Base-by-base conservation (phyloP, 2,329 filamentous ascomycete species). In the Pseudogymnoascus pannorum region DNA sequence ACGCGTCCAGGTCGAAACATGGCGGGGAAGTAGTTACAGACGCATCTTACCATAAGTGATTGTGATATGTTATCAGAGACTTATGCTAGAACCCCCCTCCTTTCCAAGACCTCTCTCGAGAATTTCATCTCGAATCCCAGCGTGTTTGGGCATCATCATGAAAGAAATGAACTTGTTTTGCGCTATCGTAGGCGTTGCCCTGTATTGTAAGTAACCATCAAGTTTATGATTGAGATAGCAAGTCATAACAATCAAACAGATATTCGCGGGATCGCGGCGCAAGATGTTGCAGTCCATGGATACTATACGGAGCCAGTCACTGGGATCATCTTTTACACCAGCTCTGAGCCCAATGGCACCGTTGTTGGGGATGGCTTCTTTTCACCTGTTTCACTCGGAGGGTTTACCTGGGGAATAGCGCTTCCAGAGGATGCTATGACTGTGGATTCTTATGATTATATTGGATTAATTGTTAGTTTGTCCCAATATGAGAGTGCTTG, bases 271-370 rank as follows among this genome's bases (percentile, higher is more conserved):
- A 67, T 67, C 14, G 38, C 66, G 12, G 67, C 66, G 61, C 70
- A 71, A 60, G 70, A 71, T 62, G 66, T 70, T 65, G 69, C 68
- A 42, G 58, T 26, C 35, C 68, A 72, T 63, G 68, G 68, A 38
- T 60, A 57, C 24, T 80, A 76, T 66, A 77, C 73, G 9, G 78
- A 81, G 58, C 70, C 74, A 48, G 73, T 75, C 26, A 81, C 81
- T 8, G 79, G 79, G 18, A 83, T 84, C 66, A 73, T 71, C 26
- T 83, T 84, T 71, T 78, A 79, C 66, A 79, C 79, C 57, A 82
- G 77, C 69, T 74, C 71, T 11, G 76, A 79, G 35, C 67, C 70
- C 35, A 71, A 74, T 60, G 72, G 72, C 4, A 71, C 75, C 7
- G 75, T 75, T 14, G 65, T 69, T 14, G 69, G 69, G 8, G 69